Evolutionary conservation across 2,329 filamentous ascomycete species (phyloP), one percentile per base, ranked within the genome.

Genomic region (Xylariaceae sp.): DNA sequence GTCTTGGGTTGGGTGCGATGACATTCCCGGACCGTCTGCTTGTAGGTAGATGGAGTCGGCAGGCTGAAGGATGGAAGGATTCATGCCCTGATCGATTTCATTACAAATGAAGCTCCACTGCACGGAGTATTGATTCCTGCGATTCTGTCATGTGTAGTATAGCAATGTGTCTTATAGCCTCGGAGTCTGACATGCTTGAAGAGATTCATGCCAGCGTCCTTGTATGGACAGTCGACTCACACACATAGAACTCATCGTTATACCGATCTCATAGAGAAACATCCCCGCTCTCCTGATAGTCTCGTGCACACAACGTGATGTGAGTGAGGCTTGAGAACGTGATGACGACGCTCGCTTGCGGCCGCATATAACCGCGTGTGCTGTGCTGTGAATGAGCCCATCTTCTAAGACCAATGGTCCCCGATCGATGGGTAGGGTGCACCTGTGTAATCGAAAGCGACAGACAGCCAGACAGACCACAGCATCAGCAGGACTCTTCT

Each of bases 101-200:
- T 52, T 50, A 53, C 56, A 52, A 58, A 35, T 47, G 13, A 34
- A 55, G 56, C 51, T 35, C 15, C 60, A 51, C 52, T 30, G 15
- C 23, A 23, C 23, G 23, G 23, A 23, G 23, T 34, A 53, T 39
- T 35, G 53, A 34, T 35, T 35, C 41, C 37, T 9, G 34, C 48
- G 18, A 47, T 48, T 39, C 51, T 30, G 18, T 5, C 41, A n/a
- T n/a, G 13, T 13, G 41, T 45, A 41, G 8, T 41, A 45, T n/a
- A n/a, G 5, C 34, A 44, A 18, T 7, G 35, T 23, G 17, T 55
- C 34, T 53, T 39, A 47, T 41, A 51, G 49, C 23, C 39, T 39
- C 39, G 37, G 30, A 52, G 47, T 23, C 23, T 37, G 52, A 52
- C 39, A 48, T 44, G 47, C 37, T 10, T 9, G 3, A 54, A 39